Conservation (phyloP, 306 rosid genomes). For the Mimosa bimucronata region DNA sequence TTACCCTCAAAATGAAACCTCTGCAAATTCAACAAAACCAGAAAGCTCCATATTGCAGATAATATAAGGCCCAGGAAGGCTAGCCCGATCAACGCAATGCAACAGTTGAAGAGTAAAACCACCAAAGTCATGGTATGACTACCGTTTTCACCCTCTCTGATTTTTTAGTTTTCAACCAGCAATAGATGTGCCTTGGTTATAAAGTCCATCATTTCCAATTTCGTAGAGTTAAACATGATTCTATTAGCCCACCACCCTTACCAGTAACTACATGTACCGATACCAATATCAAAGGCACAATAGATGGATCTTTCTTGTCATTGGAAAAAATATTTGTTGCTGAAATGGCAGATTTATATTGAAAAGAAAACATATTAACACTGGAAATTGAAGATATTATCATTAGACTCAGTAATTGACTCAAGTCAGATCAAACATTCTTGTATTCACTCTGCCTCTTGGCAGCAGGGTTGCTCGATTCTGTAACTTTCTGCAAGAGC, state of each 20-base stretch:
- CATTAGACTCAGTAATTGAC: neutral
- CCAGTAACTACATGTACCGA: neutral
- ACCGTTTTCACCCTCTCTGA: neutral
- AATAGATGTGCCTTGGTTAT: neutral
- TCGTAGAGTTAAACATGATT: conserved; percentile 1
- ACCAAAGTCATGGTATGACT: neutral
- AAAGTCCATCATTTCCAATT: neutral
- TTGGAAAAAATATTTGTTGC: neutral
- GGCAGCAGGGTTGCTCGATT: neutral
- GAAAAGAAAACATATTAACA: neutral
- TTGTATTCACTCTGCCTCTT: neutral
- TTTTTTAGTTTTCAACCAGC: neutral
- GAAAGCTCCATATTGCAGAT: conserved; percentile 22
- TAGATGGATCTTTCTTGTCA: conserved; percentile 5
- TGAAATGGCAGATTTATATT: neutral
- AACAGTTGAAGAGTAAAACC: conserved; percentile 4
- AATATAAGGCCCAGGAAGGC: conserved; percentile 7
- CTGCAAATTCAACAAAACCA: conserved; percentile 46
- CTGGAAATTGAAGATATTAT: neutral
- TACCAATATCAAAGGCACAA: neutral
- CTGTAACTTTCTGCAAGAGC: conserved; percentile 1
- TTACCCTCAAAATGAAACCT: conserved; percentile 47
- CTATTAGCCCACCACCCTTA: conserved; percentile 17
- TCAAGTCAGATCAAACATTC: conserved; percentile 7
- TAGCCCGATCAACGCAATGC: conserved; percentile 5